Conservation (phyloP, 352 stramenopile genomes). For the Globisporangium perplexum region DNA sequence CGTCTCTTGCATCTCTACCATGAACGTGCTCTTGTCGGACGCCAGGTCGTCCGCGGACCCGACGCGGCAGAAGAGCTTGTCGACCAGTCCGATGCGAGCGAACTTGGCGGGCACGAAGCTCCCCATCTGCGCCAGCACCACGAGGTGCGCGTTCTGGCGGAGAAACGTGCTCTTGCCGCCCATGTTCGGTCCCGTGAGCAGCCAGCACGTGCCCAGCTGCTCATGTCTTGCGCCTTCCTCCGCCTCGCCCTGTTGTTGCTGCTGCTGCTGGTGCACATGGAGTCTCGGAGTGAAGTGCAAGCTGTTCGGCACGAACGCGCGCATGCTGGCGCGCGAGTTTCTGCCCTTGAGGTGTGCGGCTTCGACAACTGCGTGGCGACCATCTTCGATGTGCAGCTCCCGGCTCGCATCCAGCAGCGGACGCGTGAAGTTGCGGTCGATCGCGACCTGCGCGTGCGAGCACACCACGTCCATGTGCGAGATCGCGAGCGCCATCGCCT, state of each 20-base stretch:
- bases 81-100: slow-evolving; percentile 60
- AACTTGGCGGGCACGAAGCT: slow-evolving; percentile 76
- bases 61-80: slow-evolving; percentile 81
- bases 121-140: slow-evolving; percentile 77
- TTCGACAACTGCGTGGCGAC: slow-evolving; percentile 63
- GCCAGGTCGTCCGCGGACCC: slow-evolving; percentile 78
- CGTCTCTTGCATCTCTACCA: slow-evolving; percentile 88
- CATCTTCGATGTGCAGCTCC: slow-evolving; percentile 61
- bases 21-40: slow-evolving; percentile 78
- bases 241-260: background rate
- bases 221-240: no score
- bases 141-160: slow-evolving; percentile 68
- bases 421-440: slow-evolving; percentile 58
- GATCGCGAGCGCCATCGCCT: slow-evolving; percentile 44
- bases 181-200: slow-evolving; percentile 88
- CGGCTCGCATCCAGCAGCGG: slow-evolving; percentile 46
- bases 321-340: slow-evolving; percentile 36
- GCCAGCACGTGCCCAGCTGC: slow-evolving; percentile 42
- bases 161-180: slow-evolving; percentile 86
- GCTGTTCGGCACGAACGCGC: slow-evolving; percentile 72
- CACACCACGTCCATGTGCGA: slow-evolving; percentile 56
- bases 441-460: slow-evolving; percentile 58
- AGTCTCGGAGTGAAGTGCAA: slow-evolving; percentile 32
- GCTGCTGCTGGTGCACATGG: background rate
- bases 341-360: slow-evolving; percentile 44